Evolutionary conservation across 768 basidiomycete species (phyloP).

Genomic region (Russula foetens): DNA sequence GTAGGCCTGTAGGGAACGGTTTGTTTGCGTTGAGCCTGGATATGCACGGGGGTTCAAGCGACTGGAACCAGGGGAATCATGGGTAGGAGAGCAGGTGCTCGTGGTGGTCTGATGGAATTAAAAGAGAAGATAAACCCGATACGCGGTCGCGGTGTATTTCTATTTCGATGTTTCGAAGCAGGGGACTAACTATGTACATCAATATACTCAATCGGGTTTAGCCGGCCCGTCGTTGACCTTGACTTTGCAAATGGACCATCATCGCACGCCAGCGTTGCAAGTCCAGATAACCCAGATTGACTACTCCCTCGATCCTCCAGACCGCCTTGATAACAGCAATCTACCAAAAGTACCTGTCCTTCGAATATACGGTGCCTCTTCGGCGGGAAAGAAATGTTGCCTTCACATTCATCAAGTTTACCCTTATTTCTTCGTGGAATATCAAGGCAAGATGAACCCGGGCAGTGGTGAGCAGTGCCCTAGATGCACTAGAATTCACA

Average conservation of each 20-base stretch:
- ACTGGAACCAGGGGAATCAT: constrained; percentile 55
- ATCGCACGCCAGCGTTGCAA: constrained; percentile 24
- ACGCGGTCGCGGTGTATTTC: too few relatives aligned
- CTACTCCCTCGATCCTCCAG: constrained; percentile 48
- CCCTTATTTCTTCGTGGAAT: constrained; percentile 90
- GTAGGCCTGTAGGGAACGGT: constrained; percentile 52
- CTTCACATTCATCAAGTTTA: constrained; percentile 90
- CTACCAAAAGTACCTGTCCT: constrained; percentile 70
- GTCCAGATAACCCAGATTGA: constrained; percentile 55
- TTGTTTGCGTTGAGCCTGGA: constrained; percentile 90
- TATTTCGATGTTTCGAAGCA: too few relatives aligned
- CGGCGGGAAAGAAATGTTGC: constrained; percentile 68
- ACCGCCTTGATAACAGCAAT: constrained; percentile 50
- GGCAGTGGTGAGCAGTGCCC: constrained; percentile 44
- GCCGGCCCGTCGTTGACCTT: not conserved
- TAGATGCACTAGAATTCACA: not conserved
- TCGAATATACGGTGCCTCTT: constrained; percentile 80
- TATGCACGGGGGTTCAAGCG: constrained; percentile 64
- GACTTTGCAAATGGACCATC: not conserved
- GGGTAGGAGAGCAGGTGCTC: constrained; percentile 71
- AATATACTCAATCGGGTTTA: not conserved
- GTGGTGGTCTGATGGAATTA: constrained; percentile 29
- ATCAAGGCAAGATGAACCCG: constrained; percentile 56
- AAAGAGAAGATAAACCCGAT: not conserved
- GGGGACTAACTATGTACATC: too few relatives aligned